Evolutionary conservation across 768 basidiomycete species (phyloP), one percentile per base, ranked within the genome.

Genomic region (Punctularia strigosozonata): DNA sequence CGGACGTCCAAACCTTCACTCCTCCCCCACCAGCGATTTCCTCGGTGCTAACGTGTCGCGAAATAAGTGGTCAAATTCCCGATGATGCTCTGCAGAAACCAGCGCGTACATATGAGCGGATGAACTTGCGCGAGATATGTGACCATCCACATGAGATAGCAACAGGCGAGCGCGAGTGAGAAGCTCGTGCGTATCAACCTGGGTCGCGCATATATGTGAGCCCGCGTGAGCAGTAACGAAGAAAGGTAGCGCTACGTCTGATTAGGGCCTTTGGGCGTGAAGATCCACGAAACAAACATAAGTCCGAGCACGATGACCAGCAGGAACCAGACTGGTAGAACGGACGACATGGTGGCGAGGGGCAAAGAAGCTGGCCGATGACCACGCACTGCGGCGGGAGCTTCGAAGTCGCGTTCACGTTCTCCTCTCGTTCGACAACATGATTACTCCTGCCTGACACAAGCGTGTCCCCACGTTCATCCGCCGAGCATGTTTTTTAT

Each of bases 111-210:
- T 52, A 94, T 78, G 37, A 98, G 69, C 25, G 92, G 92, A 54
- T 97, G 79, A 37, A 95, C 59, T 54, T 98, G 92, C 1, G 91
- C 90, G 56, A 95, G 69, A 61, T 94, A 98, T n/a, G 92, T 91
- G 53, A 94, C 76, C 64, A 82, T 82, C 92, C 92, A 98, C 78
- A 97, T 80, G 50, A 98, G 73, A 64, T 91, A 98, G 61, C 87
- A 92, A 40, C 73, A 81, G 3, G 75, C 65, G 14, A 97, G 59
- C 2, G 85, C 72, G 44, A 98, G 73, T 63, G 88, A 67, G 35
- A 89, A 54, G 45, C 71, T 72, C 2, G 89, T 83, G 48, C 92
- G 82, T 46, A 91, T 72, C 37, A 91, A 73, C 42, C 92, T 98
- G 58, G 13, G 30, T 4, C 35, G 22, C 23, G 21, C 12, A 36